Evolutionary conservation across 2,329 filamentous ascomycete genomes (phyloP).

Genomic region (Aspergillus amoenus): DNA sequence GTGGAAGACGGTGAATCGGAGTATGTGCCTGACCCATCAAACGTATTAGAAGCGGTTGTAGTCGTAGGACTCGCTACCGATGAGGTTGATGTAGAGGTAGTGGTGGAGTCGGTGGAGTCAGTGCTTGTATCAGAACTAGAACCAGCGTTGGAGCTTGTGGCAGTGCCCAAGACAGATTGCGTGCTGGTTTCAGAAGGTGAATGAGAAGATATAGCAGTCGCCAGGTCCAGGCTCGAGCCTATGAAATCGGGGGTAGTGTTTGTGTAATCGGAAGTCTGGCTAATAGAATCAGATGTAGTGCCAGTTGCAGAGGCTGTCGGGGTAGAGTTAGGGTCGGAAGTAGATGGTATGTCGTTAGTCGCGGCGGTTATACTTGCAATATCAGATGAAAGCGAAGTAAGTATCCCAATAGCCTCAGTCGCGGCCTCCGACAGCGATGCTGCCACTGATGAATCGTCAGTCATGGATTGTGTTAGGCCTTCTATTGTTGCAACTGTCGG

Average conservation of each 20-base stretch:
- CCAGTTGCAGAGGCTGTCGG: background rate
- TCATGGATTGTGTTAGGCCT: background rate
- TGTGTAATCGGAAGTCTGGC: background rate
- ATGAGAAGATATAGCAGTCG: slow-evolving; percentile 1
- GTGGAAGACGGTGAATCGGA: background rate
- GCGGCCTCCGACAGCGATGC: background rate
- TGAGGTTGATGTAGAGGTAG: background rate
- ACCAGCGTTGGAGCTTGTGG: background rate
- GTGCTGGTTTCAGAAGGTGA: background rate
- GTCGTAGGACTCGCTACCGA: slow-evolving; percentile 5
- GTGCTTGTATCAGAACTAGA: background rate
- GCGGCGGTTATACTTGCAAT: background rate
- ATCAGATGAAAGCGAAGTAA: background rate
- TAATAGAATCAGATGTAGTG: background rate
- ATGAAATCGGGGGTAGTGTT: background rate
- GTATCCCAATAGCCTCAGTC: background rate
- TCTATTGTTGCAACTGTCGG: background rate
- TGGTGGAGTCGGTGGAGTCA: background rate
- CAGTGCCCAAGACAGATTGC: background rate
- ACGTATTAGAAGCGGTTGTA: background rate
- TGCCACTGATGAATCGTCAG: background rate
- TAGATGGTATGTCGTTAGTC: background rate
- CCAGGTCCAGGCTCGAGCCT: slow-evolving; percentile 2
- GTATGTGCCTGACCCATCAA: background rate
- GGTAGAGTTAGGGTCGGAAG: background rate